phyloP scores from a whole-genome alignment of 2,329 filamentous ascomycete species.

The Orbilia javanica region DNA sequence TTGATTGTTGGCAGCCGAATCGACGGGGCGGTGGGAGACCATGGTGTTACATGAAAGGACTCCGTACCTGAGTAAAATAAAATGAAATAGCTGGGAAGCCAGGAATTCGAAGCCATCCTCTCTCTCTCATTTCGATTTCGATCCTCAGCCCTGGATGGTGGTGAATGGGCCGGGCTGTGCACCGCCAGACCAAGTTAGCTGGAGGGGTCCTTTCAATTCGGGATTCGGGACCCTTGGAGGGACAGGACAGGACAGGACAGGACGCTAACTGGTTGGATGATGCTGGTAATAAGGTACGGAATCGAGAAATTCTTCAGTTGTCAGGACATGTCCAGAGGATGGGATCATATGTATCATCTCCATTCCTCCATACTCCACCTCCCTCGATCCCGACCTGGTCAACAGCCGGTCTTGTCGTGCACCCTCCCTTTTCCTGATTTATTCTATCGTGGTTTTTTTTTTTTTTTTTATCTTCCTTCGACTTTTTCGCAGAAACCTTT shows the following conservation, averaged over 20 bases:
- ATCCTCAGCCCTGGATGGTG: slow-evolving; percentile 9
- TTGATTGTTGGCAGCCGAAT: too few relatives aligned
- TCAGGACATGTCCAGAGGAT: too few relatives aligned
- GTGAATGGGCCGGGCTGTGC: background rate
- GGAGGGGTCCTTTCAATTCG: slow-evolving; percentile 6
- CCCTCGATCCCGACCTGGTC: too few relatives aligned
- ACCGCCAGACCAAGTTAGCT: slow-evolving; percentile 4
- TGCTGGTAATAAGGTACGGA: too few relatives aligned
- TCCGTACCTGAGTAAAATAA: too few relatives aligned
- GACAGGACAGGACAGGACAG: background rate
- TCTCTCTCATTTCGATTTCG: background rate
- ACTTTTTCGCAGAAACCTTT: too few relatives aligned
- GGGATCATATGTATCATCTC: too few relatives aligned
- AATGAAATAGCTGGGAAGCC: slow-evolving; percentile 3
- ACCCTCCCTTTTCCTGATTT: slow-evolving; percentile 2
- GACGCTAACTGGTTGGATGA: too few relatives aligned
- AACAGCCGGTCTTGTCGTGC: slow-evolving; percentile 10
- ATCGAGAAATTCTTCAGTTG: slow-evolving; percentile 14
- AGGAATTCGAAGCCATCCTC: slow-evolving; percentile 14
- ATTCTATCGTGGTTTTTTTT: background rate
- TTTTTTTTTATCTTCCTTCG: slow-evolving; percentile 17
- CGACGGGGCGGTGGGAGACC: too few relatives aligned
- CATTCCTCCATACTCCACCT: slow-evolving; percentile 18
- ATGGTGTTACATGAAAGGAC: too few relatives aligned
- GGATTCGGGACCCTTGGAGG: background rate